Base-by-base conservation (phyloP, 2,329 filamentous ascomycete genomes). In the Dothiorella sarmentorum region DNA sequence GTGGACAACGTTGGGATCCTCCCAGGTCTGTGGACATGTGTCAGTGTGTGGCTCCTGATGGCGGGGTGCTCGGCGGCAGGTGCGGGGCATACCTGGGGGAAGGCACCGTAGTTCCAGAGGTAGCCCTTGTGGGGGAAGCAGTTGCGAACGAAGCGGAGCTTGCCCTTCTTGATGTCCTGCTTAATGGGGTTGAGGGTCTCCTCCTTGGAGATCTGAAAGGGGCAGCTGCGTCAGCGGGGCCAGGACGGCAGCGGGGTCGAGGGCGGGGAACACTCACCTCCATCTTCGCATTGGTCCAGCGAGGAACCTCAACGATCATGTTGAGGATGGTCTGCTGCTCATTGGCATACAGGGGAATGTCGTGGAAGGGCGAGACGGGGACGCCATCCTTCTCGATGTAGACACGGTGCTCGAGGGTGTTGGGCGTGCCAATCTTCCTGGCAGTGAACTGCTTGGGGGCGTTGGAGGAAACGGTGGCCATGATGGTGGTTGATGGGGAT, bases 101-200 rank as follows among this genome's bases (percentile, higher is more conserved):
- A 97, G 78, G 92, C 92, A 81, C 94, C 94, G 81, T 99, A 99
- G 86, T 99, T 99, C 94, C 94, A 99, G 70, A 99, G 90, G 80
- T 99, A 99, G 67, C 94, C 94, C 86, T 99, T 97, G 89, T 99
- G 94, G 70, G 94, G 94, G 86, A 99, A 99, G 88, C 94, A 99
- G 88, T 99, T 99, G 81, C 94, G 91, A 76, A 99, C 94, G 76
- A 88, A 99, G 73, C 94, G 90, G 71, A 97, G 91, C 86, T 97
- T 97, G 85, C 93, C 94, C 85, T 99, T 97, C 89, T 99, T 97
- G 78, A 86, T 85, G 77, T 99, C 94, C 83, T 99, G 94, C 88
- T 97, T 97, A 83, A 97, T 96, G 75, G 93, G 93, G 84, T 97
- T 97, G 76, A 97, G 88, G 73, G 89, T 84, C 79, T 99, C 94